Conservation (phyloP, 2,329 filamentous ascomycete genomes). For the Microcyclospora tardicrescens region DNA sequence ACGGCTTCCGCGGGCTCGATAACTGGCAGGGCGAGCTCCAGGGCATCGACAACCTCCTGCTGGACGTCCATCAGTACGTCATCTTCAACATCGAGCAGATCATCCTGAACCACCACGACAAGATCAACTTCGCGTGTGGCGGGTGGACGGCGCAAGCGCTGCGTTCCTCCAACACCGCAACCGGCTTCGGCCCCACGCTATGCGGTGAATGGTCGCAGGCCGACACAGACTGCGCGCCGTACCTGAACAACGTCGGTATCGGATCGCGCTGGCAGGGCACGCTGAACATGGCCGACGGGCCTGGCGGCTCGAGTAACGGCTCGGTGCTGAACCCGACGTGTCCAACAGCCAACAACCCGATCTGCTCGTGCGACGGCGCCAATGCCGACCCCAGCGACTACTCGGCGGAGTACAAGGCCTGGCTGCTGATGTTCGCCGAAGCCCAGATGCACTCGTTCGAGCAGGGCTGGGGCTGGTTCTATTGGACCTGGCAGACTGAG, state of each 20-base stretch:
- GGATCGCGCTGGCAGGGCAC: slow-evolving; percentile 91
- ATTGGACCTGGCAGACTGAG: slow-evolving; percentile 98
- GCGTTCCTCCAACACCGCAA: slow-evolving; percentile 56
- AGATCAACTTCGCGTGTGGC: slow-evolving; percentile 74
- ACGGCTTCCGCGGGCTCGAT: slow-evolving; percentile 81
- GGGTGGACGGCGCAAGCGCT: slow-evolving; percentile 74
- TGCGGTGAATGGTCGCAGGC: slow-evolving; percentile 97
- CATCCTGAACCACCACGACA: slow-evolving; percentile 64
- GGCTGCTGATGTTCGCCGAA: slow-evolving; percentile 79
- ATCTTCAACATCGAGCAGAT: slow-evolving; percentile 93
- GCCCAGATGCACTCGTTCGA: slow-evolving; percentile 95
- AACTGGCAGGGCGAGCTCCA: slow-evolving; percentile 84
- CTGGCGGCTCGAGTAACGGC: slow-evolving; percentile 42
- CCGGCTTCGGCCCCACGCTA: slow-evolving; percentile 83
- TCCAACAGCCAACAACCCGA: slow-evolving; percentile 46
- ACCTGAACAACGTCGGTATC: slow-evolving; percentile 79
- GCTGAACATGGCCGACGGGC: slow-evolving; percentile 41
- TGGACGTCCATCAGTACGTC: slow-evolving; percentile 98
- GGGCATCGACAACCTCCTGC: slow-evolving; percentile 56
- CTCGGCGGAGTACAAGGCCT: slow-evolving; percentile 64
- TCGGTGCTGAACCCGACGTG: slow-evolving; percentile 60
- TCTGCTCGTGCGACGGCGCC: slow-evolving; percentile 61
- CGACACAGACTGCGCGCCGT: slow-evolving; percentile 81
- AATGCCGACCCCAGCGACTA: slow-evolving; percentile 62
- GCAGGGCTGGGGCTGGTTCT: slow-evolving; percentile 93